These are phyloP conservation scores for Lactarius hatsudake DNA, from an alignment of 768 basidiomycete genomes.

Conservation along the genomic window DNA sequence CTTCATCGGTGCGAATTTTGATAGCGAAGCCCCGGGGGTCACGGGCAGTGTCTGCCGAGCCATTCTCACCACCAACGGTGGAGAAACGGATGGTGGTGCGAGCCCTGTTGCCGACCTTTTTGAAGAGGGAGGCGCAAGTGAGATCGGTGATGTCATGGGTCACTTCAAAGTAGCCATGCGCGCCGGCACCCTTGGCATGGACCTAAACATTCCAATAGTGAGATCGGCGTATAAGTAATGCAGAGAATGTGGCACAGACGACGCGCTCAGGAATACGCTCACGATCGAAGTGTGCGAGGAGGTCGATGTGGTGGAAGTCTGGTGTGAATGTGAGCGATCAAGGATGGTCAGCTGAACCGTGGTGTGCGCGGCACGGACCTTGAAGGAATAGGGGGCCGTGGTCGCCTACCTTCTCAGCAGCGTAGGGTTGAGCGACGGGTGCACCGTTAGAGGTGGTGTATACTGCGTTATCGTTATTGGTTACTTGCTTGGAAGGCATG, in stretches of 20 bases:
- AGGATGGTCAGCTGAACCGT: conserved; percentile 6
- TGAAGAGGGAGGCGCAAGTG: conserved; percentile 68
- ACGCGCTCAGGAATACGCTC: conserved; percentile 97
- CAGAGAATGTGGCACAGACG: conserved; percentile 41
- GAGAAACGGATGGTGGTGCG: conserved; percentile 84
- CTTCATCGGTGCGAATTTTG: conserved; percentile 87
- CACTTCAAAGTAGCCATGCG: conserved; percentile 90
- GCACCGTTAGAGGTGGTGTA: conserved; percentile 90
- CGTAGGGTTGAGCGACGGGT: conserved; percentile 72
- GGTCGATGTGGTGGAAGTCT: conserved; percentile 90
- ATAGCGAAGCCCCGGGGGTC: conserved; percentile 92
- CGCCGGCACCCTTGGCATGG: conserved; percentile 90
- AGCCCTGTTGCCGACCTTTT: conserved; percentile 62
- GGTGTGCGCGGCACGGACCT: conserved; percentile 44
- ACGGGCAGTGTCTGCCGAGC: conserved; percentile 88
- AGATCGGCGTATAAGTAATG: background rate
- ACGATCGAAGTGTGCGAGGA: conserved; percentile 88
- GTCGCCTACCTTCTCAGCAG: conserved; percentile 68
- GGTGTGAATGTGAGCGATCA: conserved; percentile 27
- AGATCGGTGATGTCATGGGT: conserved; percentile 84
- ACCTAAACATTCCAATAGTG: conserved; percentile 45
- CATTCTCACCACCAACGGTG: conserved; percentile 86
- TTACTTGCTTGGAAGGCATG: conserved; percentile 68
- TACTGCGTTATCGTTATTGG: conserved; percentile 53
- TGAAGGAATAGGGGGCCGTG: conserved; percentile 87